Evolutionary conservation across 768 basidiomycete species (phyloP).

Genomic region (Suillus brevipes): DNA sequence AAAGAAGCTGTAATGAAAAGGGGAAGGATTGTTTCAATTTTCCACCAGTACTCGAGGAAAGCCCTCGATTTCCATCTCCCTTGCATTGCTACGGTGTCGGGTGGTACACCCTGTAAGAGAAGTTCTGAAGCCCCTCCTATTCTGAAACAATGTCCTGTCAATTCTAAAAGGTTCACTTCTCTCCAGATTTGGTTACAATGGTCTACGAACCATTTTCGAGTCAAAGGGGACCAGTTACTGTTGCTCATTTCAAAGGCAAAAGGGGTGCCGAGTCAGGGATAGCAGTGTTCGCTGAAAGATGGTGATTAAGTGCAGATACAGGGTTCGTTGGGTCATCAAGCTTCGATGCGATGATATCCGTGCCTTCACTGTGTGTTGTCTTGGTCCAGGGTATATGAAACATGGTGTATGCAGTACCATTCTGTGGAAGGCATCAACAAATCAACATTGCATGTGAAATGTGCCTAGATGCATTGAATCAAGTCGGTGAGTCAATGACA

Average conservation of each 20-base stretch:
- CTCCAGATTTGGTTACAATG: neutral
- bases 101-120: conserved; percentile 30
- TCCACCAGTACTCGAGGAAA: conserved; percentile 33
- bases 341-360: fast-evolving
- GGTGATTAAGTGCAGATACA: neutral
- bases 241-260: neutral
- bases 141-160: conserved; percentile 28
- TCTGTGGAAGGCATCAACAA: too few relatives aligned
- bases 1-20: neutral
- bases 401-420: neutral
- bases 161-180: fast-evolving
- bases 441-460: too few relatives aligned
- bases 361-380: neutral
- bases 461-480: neutral
- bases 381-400: neutral
- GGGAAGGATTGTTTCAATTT: conserved; percentile 24
- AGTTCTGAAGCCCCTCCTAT: conserved; percentile 31
- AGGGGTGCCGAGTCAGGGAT: neutral
- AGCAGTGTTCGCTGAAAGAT: neutral
- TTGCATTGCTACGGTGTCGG: conserved; percentile 28
- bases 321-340: neutral
- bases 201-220: neutral
- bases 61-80: conserved; percentile 34
- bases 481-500: neutral
- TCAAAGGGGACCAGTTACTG: neutral